Evolutionary conservation across 305 asterid genomes (phyloP).

Genomic region (Rubia balearica): DNA sequence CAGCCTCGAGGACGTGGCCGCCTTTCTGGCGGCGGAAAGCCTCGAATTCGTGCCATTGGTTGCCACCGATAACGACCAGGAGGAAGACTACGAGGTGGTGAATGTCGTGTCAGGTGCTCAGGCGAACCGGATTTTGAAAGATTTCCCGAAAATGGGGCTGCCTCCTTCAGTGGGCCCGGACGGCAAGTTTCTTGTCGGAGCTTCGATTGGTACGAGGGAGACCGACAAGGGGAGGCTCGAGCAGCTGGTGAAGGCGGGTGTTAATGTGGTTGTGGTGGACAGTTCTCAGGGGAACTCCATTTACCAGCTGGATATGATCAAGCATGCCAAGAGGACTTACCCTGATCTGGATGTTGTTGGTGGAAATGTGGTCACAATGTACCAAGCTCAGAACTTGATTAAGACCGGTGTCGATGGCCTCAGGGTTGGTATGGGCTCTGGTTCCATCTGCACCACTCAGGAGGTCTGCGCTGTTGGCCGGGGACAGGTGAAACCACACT

Average conservation of each 20-base stretch:
- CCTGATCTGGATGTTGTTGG: constrained; percentile 81
- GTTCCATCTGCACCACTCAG: constrained; percentile 96
- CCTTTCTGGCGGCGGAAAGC: constrained; percentile 49
- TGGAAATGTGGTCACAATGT: constrained; percentile 77
- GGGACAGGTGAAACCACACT: constrained; percentile 58
- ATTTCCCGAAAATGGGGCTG: constrained; percentile 69
- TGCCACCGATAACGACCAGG: constrained; percentile 19
- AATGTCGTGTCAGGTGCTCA: constrained; percentile 52
- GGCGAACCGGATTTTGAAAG: constrained; percentile 43
- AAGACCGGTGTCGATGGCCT: constrained; percentile 85
- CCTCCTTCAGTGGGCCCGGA: constrained; percentile 72
- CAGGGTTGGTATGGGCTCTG: constrained; percentile 99
- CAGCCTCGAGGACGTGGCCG: constrained; percentile 65
- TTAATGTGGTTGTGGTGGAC: constrained; percentile 69
- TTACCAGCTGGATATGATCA: constrained; percentile 86
- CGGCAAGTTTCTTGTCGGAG: constrained; percentile 80
- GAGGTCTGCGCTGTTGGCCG: constrained; percentile 99
- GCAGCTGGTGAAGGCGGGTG: constrained; percentile 82
- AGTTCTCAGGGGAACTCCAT: constrained; percentile 90
- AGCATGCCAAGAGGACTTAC: constrained; percentile 57
- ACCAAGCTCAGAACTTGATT: constrained; percentile 89
- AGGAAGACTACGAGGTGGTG: constrained; percentile 35
- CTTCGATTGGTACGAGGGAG: constrained; percentile 82
- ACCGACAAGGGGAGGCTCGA: constrained; percentile 78
- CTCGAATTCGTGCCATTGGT: constrained; percentile 57